These are phyloP conservation scores for Cymbopogon citratus DNA, from an alignment of 176 grass and related monocot genomes.

Conservation along the genomic window DNA sequence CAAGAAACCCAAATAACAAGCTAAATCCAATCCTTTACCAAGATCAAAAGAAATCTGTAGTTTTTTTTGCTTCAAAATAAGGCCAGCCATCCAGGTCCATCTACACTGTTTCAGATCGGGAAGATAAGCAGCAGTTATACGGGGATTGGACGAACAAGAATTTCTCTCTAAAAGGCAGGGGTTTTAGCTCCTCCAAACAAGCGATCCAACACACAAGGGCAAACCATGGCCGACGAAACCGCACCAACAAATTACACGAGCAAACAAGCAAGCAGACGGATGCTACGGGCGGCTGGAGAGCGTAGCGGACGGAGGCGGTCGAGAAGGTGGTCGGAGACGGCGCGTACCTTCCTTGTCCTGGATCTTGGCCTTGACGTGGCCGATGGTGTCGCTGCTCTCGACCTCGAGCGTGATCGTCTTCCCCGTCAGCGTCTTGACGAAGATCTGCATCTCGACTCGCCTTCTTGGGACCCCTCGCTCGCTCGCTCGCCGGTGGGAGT, in stretches of 20 bases:
- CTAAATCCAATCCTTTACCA: not conserved
- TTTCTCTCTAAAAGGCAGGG: not conserved
- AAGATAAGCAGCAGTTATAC: not conserved
- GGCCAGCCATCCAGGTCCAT: not conserved
- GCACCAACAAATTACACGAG: not conserved
- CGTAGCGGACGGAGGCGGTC: not conserved
- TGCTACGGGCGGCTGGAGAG: not conserved
- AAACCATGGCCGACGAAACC: not conserved
- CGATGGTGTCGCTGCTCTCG: slow-evolving; percentile 71
- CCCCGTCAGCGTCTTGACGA: slow-evolving; percentile 66
- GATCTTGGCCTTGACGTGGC: slow-evolving; percentile 73
- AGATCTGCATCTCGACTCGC: slow-evolving; percentile 41
- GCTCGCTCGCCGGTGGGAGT: not conserved
- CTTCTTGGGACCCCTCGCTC: not conserved
- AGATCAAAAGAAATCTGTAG: not conserved
- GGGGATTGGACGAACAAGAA: not conserved
- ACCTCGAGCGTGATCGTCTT: slow-evolving; percentile 84
- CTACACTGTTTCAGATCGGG: not conserved
- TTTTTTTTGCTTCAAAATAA: not conserved
- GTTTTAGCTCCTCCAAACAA: not conserved
- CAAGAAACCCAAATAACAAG: not conserved
- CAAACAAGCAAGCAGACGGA: not conserved
- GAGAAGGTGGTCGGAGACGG: not conserved
- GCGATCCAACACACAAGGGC: not conserved
- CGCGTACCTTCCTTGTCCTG: slow-evolving; percentile 64